These are phyloP conservation scores for Pseudonectria buxi DNA, from an alignment of 2,329 filamentous ascomycete genomes.

Conservation along the genomic window DNA sequence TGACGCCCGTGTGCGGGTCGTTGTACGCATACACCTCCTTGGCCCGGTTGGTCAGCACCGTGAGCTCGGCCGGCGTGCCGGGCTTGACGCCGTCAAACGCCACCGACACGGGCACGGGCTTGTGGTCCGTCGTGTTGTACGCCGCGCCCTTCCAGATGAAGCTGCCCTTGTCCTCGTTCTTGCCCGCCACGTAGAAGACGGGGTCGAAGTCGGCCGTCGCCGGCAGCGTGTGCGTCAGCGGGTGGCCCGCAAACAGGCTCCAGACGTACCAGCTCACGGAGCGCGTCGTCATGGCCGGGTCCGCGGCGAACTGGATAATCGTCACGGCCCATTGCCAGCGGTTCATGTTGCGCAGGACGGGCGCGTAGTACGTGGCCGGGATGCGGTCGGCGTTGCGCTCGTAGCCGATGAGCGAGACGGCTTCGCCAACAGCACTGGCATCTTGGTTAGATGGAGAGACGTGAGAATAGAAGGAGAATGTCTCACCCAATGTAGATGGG, in stretches of 20 bases:
- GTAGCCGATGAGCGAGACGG: slow-evolving; percentile 57
- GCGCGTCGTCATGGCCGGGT: slow-evolving; percentile 40
- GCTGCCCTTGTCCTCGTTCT: slow-evolving; percentile 32
- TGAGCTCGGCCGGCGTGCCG: slow-evolving; percentile 36
- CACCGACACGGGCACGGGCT: slow-evolving; percentile 38
- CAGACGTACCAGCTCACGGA: slow-evolving; percentile 46
- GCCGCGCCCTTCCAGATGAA: slow-evolving; percentile 46
- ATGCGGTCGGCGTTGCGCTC: slow-evolving; percentile 59
- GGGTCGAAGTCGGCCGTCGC: slow-evolving; percentile 36
- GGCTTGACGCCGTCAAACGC: slow-evolving; percentile 36
- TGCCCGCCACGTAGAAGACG: slow-evolving; percentile 44
- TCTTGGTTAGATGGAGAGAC: no score
- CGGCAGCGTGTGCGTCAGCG: slow-evolving; percentile 40
- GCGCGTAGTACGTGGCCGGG: slow-evolving; percentile 46
- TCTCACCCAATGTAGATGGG: slow-evolving; percentile 47
- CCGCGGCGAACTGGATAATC: slow-evolving; percentile 42
- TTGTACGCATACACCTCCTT: slow-evolving; percentile 38
- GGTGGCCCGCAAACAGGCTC: slow-evolving; percentile 41
- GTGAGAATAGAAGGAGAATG: no score
- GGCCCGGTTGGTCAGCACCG: slow-evolving; percentile 36
- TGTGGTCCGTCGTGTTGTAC: slow-evolving; percentile 43
- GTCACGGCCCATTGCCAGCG: slow-evolving; percentile 46
- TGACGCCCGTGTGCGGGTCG: slow-evolving; percentile 36
- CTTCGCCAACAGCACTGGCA: slow-evolving; percentile 51
- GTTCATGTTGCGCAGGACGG: slow-evolving; percentile 43